Evolutionary conservation across 169 alveolate species (phyloP).

Genomic region (Cyclospora cayetanensis): DNA sequence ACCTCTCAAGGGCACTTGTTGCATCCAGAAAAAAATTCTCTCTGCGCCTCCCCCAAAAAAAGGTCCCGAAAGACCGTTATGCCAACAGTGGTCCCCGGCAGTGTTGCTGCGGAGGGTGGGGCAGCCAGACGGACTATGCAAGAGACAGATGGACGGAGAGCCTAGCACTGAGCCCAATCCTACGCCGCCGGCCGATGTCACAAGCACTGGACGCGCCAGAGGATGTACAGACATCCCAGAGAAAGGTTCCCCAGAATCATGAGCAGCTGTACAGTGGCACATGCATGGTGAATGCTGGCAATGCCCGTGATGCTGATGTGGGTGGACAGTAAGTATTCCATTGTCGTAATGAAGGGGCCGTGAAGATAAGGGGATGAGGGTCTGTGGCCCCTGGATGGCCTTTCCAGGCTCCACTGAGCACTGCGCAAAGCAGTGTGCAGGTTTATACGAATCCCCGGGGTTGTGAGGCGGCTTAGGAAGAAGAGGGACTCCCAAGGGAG

Average conservation of each 20-base stretch:
- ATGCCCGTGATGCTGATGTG: neutral
- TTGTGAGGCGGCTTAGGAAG: no score
- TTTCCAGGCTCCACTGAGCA: neutral
- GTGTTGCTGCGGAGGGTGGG: neutral
- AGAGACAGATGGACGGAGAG: neutral
- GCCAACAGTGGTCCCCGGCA: slow-evolving; percentile 12
- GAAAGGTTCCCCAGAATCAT: neutral
- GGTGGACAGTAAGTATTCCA: neutral
- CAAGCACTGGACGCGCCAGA: neutral
- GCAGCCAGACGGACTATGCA: neutral
- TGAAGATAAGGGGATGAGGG: neutral
- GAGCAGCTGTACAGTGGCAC: neutral
- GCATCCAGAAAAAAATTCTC: slow-evolving; percentile 29
- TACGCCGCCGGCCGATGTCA: neutral
- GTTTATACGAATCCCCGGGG: neutral
- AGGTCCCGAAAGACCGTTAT: neutral
- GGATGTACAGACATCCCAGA: neutral
- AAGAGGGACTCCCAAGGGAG: neutral
- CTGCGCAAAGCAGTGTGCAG: neutral
- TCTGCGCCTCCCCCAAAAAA: slow-evolving; percentile 9
- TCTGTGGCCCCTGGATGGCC: neutral
- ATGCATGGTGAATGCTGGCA: neutral
- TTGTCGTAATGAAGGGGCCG: neutral
- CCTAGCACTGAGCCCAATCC: neutral
- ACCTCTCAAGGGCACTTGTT: slow-evolving; percentile 16